A percentile compares a stretch with the other conserved stretches of the same genome.
These are phyloP conservation scores for Penicillium longicatenatum DNA, from an alignment of 495 filamentous ascomycete genomes.

Conservation along the genomic window DNA sequence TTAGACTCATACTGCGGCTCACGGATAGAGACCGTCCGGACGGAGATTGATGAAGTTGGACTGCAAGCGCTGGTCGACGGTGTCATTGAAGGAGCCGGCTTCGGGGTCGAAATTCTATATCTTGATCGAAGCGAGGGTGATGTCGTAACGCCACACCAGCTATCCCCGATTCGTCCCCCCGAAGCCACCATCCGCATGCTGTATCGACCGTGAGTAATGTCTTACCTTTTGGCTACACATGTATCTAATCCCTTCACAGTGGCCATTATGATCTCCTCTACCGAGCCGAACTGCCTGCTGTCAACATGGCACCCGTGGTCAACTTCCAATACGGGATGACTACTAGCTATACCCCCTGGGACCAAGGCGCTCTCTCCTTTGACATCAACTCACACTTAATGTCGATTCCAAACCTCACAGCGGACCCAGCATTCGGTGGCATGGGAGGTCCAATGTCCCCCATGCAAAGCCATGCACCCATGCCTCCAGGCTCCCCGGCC, in stretches of 20 bases:
- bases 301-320: conserved; percentile 50
- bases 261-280: conserved; percentile 97
- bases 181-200: conserved; percentile 64
- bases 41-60: conserved; percentile 89
- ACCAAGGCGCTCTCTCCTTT: conserved; percentile 47
- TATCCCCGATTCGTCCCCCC: conserved; percentile 55
- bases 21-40: conserved; percentile 69
- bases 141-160: conserved; percentile 74
- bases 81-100: conserved; percentile 69
- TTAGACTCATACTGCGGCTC: conserved; percentile 71
- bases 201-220: conserved; percentile 65
- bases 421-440: conserved; percentile 39
- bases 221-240: neutral
- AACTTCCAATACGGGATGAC: conserved; percentile 49
- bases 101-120: conserved; percentile 86
- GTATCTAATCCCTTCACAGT: conserved; percentile 37
- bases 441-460: conserved; percentile 38
- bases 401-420: conserved; percentile 47
- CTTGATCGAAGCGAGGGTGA: conserved; percentile 84
- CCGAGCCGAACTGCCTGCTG: conserved; percentile 54
- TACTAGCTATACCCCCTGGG: conserved; percentile 44
- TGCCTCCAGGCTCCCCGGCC: conserved; percentile 47
- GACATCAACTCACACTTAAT: conserved; percentile 56
- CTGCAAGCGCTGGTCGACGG: conserved; percentile 76
- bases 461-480: neutral